phyloP scores from a whole-genome alignment of 257 asterid genomes.

The Nyctanthes arbortristis region DNA sequence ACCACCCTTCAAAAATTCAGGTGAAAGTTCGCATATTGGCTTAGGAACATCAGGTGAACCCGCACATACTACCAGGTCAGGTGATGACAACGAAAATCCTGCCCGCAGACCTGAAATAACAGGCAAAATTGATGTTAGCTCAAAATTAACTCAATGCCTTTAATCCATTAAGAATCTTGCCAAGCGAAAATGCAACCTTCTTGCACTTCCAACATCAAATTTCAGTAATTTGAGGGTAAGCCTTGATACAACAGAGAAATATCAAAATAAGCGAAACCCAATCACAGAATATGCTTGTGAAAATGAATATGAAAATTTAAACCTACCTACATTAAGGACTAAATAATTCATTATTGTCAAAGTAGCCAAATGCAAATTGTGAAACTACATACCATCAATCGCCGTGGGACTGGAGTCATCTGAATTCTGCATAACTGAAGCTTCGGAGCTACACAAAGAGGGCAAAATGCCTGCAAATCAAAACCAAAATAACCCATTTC shows the following conservation, averaged over 20 bases:
- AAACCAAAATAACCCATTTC: conserved; percentile 19
- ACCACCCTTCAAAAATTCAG: conserved; percentile 38
- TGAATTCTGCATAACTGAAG: conserved; percentile 39
- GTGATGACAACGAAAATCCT: conserved; percentile 76
- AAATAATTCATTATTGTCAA: no score
- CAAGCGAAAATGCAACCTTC: conserved; percentile 14
- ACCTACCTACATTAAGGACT: conserved; percentile 19
- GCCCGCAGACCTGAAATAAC: conserved; percentile 49
- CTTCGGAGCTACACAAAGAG: conserved; percentile 27
- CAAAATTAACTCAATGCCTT: conserved; percentile 12
- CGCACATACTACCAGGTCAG: conserved; percentile 74
- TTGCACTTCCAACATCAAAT: conserved; percentile 29
- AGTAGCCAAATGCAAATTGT: background rate
- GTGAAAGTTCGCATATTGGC: conserved; percentile 59
- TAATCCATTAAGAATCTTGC: background rate
- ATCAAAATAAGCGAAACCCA: background rate
- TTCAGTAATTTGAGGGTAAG: background rate
- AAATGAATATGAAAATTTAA: background rate
- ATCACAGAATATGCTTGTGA: background rate
- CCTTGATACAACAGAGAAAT: background rate
- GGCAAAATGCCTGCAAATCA: conserved; percentile 46
- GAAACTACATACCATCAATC: conserved; percentile 45
- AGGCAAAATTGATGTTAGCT: conserved; percentile 11
- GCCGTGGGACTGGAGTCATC: conserved; percentile 42
- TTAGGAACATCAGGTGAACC: conserved; percentile 72